Evolutionary conservation across 2,329 filamentous ascomycete genomes (phyloP), one percentile per base, ranked within the genome.

Genomic region (Monilinia fructicola): DNA sequence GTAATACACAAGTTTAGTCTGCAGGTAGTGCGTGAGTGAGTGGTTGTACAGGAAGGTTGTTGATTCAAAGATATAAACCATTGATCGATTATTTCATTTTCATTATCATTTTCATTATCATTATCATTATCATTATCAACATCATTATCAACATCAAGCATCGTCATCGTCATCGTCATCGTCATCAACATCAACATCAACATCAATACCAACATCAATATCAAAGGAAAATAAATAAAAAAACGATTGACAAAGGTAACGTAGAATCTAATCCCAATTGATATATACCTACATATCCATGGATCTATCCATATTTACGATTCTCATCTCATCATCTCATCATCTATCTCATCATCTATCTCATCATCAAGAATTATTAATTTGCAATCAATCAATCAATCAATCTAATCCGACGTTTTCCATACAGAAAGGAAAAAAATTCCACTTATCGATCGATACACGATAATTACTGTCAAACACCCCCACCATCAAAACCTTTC

Each of bases 361-460:
- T 35, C 40, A 35, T 35, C 56, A 35, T 11, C 52, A 54, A 53
- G 10, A 26, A 35, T 31, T 18, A 16, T 48, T 46, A n/a, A 35
- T 35, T 35, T 35, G 31, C 31, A 35, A 35, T 35, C 31, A 35
- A 26, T 44, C 46, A 26, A 14, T 58, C 56, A 48, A 14, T 14
- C 42, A 35, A 59, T 60, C 56, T 60, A 50, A 60, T 38, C 28
- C 28, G 46, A 44, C 58, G 58, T 28, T 60, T 60, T 60, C 50
- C 58, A 60, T 28, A 48, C 23, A 60, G 28, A 60, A 38, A 6
- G 28, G 28, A 50, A n/a, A 46, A 46, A 59, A n/a, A 9, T 26
- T 50, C 58, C 58, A 60, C 58, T 60, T 60, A 38, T 50, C 44
- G 31, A 35, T 35, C 31, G 31, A 35, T n/a, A 31, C 11, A 50